Percentiles rank a stretch among this genome's conserved stretches.
Evolutionary conservation across 1,284 basidiomycete genomes (phyloP).

Genomic region (Tilletia walkeri): DNA sequence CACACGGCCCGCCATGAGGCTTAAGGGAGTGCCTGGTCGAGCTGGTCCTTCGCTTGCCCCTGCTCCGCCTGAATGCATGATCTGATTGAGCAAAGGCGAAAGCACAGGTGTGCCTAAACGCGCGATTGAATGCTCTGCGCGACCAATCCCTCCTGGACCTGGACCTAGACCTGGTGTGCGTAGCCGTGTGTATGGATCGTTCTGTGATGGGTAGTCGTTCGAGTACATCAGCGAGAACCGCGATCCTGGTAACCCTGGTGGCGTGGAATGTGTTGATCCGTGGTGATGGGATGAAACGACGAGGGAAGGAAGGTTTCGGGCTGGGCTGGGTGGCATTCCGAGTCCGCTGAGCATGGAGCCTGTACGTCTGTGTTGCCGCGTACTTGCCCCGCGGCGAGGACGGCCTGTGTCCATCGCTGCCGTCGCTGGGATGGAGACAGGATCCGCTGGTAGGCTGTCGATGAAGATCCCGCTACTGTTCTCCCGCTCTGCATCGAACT

Average conservation of each 20-base stretch:
- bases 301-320: too few species aligned
- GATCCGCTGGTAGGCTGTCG: background rate
- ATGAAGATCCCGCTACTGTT: background rate
- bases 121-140: too few species aligned
- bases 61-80: background rate
- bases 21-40: constrained; percentile 1
- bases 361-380: background rate
- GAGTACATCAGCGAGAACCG: too few species aligned
- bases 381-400: background rate
- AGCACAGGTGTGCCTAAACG: constrained; percentile 4
- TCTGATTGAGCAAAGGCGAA: constrained; percentile 14
- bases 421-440: background rate
- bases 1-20: background rate
- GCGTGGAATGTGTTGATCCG: too few species aligned
- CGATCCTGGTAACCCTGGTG: too few species aligned
- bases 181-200: too few species aligned
- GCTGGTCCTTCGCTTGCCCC: background rate
- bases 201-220: too few species aligned
- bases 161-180: too few species aligned
- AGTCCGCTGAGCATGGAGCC: constrained; percentile 5
- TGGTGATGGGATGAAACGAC: too few species aligned
- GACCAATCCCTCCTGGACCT: too few species aligned
- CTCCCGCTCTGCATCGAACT: constrained; percentile 1
- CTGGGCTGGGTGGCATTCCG: background rate
- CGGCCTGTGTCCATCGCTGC: background rate